Base-by-base conservation (phyloP, 345 rosid genomes). In the Acer yangbiense region DNA sequence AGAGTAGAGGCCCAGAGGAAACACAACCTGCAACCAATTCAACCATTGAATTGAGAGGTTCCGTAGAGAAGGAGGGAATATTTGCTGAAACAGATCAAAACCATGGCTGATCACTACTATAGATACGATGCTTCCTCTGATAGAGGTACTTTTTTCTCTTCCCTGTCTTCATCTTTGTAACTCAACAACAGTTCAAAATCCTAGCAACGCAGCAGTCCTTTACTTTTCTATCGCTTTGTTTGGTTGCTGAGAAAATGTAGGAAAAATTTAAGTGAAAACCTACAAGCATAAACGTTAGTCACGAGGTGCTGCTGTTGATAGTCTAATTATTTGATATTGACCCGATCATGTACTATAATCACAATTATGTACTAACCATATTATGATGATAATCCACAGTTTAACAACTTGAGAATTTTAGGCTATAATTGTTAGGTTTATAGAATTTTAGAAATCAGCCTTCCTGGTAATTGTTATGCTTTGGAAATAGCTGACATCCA, bases 71-170 rank as follows among this genome's bases (percentile, higher is more conserved):
- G 2, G 55, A 73, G 70, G 48, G 43, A 65, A 14, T 13, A 52
- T 52, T 52, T 18, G 58, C n/a, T 54, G 58, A 60, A 60, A 20
- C 27, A 9, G 64, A 60, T 41, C 9, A 16, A 73, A 63, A 32
- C 14, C 61, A 83, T 73, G 84, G 76, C 66, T 55, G 89, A 83
- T 76, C 80, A 88, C n/a, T 86, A 83, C 79, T 65, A 81, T 46
- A 55, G 78, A 21, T 87, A 84, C 77, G 61, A 72, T 63, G 77
- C 81, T 23, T 8, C 85, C 5, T 32, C 83, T 14, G 86, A 72
- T 62, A 79, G 78, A 71, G 86, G 87, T 83, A 70, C 58, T 76
- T 14, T 14, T 25, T 32, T 58, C 25, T 46, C 58, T 52, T 23
- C 41, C 65, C 23, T 41, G 39, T 10, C 69, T 21, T 46, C 12